Percentiles rank a stretch among this genome's conserved stretches.
These are phyloP conservation scores for Phytophthora tubulina DNA, from an alignment of 352 stramenopile genomes.

Conservation along the genomic window DNA sequence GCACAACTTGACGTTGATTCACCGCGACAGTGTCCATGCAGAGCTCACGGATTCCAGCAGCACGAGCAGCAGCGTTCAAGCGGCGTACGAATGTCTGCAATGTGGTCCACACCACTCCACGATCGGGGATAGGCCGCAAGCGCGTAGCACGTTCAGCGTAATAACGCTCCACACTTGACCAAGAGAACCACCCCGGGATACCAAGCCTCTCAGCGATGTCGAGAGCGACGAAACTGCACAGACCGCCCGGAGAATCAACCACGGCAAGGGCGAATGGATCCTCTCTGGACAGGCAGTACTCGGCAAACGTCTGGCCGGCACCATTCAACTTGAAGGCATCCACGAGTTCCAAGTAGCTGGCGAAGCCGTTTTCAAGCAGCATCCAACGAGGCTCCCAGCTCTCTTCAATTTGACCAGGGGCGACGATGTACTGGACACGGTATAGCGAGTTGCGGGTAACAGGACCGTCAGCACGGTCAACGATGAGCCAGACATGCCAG, in stretches of 20 bases:
- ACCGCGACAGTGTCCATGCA: neutral
- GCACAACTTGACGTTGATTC: neutral
- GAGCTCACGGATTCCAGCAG: neutral
- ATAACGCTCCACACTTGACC: no score
- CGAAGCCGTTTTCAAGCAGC: neutral
- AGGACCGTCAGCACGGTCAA: neutral
- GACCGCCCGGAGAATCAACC: neutral
- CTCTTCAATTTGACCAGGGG: neutral
- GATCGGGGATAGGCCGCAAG: neutral
- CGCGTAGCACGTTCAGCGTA: no score
- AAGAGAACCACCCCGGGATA: no score
- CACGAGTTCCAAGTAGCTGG: neutral
- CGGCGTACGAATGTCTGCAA: neutral
- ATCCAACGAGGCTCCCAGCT: neutral
- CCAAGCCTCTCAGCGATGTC: no score
- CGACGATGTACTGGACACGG: slow-evolving; percentile 1
- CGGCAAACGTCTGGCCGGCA: neutral
- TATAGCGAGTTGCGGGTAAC: neutral
- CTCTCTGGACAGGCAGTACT: neutral
- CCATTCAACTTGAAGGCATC: neutral
- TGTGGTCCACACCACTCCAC: neutral
- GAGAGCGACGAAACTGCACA: no score
- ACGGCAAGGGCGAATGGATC: neutral
- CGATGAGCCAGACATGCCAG: neutral
- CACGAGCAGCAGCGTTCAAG: neutral